phyloP scores from a whole-genome alignment of 2,329 filamentous ascomycete species.

The Paraconiothyrium brasiliense region DNA sequence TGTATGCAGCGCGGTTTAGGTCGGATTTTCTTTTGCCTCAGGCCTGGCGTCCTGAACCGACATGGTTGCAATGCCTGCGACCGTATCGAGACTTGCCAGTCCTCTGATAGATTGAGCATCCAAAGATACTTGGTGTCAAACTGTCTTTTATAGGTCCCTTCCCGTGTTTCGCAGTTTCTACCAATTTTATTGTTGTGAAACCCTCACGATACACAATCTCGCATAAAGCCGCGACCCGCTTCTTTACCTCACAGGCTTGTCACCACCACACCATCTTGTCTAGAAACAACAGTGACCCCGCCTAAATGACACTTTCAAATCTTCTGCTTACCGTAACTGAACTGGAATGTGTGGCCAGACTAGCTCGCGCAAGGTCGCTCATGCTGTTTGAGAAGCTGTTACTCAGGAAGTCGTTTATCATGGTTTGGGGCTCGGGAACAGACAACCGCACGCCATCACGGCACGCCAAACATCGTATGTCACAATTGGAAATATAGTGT shows the following conservation, averaged over 20 bases:
- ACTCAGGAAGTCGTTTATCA: background rate
- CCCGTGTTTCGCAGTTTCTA: background rate
- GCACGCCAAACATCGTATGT: background rate
- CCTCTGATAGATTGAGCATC: conserved; percentile 9
- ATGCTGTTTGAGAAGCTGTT: background rate
- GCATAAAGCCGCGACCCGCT: background rate
- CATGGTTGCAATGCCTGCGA: conserved; percentile 5
- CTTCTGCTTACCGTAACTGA: background rate
- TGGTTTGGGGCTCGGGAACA: background rate
- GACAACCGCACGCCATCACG: too few species aligned
- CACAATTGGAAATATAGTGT: background rate
- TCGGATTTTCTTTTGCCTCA: background rate
- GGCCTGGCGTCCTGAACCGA: background rate
- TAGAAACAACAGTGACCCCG: background rate
- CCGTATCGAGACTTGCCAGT: background rate
- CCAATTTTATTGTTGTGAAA: conserved; percentile 1
- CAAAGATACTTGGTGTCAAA: conserved; percentile 7
- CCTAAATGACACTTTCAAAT: background rate
- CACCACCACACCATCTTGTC: background rate
- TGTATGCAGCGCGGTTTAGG: conserved; percentile 2
- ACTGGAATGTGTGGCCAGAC: background rate
- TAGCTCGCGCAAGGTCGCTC: too few species aligned
- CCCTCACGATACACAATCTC: conserved; percentile 4
- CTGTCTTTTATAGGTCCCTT: background rate
- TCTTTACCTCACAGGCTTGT: background rate